These are phyloP conservation scores for Cynanchum wilfordii DNA, from an alignment of 257 asterid species.

Conservation along the genomic window DNA sequence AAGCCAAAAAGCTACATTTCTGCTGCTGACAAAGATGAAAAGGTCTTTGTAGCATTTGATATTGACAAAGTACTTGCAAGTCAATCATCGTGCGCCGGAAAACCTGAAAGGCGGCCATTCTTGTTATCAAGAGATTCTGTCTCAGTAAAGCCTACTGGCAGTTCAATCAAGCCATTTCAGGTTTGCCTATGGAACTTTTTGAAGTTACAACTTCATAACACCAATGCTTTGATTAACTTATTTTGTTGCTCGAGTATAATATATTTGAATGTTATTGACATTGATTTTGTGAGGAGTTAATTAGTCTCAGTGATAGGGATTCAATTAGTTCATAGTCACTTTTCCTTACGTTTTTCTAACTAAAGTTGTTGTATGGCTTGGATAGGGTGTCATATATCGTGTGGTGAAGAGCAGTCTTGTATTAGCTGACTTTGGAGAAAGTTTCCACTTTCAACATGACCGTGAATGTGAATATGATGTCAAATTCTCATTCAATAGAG, in stretches of 20 bases:
- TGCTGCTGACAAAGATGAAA: slow-evolving; percentile 14
- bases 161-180: slow-evolving; percentile 17
- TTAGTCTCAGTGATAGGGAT: not conserved
- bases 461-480: slow-evolving; percentile 17
- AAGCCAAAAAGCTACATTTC: not conserved
- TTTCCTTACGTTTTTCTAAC: not conserved
- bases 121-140: slow-evolving; percentile 25
- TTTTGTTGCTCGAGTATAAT: not conserved
- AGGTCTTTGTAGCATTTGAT: slow-evolving; percentile 21
- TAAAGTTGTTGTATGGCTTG: not conserved
- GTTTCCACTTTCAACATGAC: slow-evolving; percentile 11
- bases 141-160: slow-evolving; percentile 12
- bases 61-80: slow-evolving; percentile 18
- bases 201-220: not conserved
- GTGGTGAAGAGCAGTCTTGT: slow-evolving; percentile 16
- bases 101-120: slow-evolving; percentile 12
- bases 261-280: not conserved
- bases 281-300: not conserved
- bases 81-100: not conserved
- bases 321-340: not conserved
- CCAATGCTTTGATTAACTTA: not conserved
- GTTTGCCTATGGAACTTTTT: slow-evolving; percentile 5
- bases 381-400: slow-evolving; percentile 19
- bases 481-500: slow-evolving; percentile 24
- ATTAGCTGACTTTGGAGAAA: slow-evolving; percentile 19